phyloP scores from a whole-genome alignment of 148 eudicot genomes.

The Drosera capensis region DNA sequence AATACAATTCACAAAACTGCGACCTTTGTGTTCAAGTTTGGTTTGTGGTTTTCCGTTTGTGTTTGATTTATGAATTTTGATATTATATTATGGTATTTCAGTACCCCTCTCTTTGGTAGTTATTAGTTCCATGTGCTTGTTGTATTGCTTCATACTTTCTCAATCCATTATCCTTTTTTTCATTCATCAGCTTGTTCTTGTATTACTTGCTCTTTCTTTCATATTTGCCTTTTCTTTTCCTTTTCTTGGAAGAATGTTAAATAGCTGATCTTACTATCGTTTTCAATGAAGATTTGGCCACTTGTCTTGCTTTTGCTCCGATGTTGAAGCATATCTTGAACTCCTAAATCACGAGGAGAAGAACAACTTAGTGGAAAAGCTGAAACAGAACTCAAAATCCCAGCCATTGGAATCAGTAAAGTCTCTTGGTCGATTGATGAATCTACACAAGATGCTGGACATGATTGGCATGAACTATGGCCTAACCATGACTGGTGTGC shows the following conservation, averaged over 20 bases:
- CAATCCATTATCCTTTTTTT: no score
- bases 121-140: no score
- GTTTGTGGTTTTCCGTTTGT: no score
- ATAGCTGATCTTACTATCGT: neutral
- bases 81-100: no score
- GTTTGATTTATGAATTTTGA: no score
- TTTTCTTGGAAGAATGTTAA: neutral
- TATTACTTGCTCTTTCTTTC: neutral
- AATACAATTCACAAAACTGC: no score
- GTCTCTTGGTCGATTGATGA: slow-evolving; percentile 46
- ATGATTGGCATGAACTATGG: slow-evolving; percentile 35
- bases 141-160: no score
- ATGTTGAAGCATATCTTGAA: slow-evolving; percentile 59
- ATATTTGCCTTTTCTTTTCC: neutral
- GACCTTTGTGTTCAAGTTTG: no score
- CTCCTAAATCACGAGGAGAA: slow-evolving; percentile 37
- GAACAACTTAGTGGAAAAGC: slow-evolving; percentile 33
- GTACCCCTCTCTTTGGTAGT: no score
- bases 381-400: slow-evolving; percentile 27
- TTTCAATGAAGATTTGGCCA: slow-evolving; percentile 58
- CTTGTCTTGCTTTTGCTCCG: slow-evolving; percentile 79
- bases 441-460: slow-evolving; percentile 44
- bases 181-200: no score
- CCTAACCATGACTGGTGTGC: slow-evolving; percentile 44
- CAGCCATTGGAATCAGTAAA: slow-evolving; percentile 21